phyloP scores from a whole-genome alignment of 352 stramenopile genomes.

The Phytophthora litchii region DNA sequence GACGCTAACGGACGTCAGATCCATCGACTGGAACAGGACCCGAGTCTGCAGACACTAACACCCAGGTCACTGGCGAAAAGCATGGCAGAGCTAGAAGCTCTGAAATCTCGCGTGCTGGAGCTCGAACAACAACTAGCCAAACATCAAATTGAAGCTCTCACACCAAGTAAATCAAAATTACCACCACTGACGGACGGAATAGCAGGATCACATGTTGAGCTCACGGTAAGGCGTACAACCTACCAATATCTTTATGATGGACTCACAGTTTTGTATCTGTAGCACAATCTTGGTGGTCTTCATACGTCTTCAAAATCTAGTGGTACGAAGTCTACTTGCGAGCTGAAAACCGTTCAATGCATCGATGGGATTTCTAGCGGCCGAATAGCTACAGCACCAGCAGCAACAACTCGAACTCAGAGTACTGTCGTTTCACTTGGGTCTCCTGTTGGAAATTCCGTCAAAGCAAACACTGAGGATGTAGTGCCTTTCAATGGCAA shows the following conservation, averaged over 20 bases:
- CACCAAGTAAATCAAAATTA: conserved; percentile 44
- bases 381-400: conserved; percentile 28
- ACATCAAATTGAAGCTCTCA: conserved; percentile 51
- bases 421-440: background rate
- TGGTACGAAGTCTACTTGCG: conserved; percentile 24
- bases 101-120: conserved; percentile 53
- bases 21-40: conserved; percentile 54
- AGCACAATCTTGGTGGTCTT: conserved; percentile 18
- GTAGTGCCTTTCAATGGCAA: background rate
- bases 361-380: conserved; percentile 1
- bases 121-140: conserved; percentile 61
- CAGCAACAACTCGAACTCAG: conserved; percentile 13
- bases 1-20: conserved; percentile 46
- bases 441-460: conserved; percentile 1
- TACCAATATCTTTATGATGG: background rate
- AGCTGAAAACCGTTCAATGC: conserved; percentile 20
- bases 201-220: background rate
- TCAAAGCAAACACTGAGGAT: background rate
- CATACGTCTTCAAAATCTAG: conserved; percentile 1
- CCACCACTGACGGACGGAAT: conserved; percentile 39
- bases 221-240: conserved; percentile 5
- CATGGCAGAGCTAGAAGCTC: conserved; percentile 54
- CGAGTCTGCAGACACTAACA: conserved; percentile 50
- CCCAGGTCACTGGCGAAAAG: conserved; percentile 60
- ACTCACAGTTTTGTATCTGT: background rate